Conservation (phyloP, 192 early-diverging fungal species). For the Umbelopsis isabellina region DNA sequence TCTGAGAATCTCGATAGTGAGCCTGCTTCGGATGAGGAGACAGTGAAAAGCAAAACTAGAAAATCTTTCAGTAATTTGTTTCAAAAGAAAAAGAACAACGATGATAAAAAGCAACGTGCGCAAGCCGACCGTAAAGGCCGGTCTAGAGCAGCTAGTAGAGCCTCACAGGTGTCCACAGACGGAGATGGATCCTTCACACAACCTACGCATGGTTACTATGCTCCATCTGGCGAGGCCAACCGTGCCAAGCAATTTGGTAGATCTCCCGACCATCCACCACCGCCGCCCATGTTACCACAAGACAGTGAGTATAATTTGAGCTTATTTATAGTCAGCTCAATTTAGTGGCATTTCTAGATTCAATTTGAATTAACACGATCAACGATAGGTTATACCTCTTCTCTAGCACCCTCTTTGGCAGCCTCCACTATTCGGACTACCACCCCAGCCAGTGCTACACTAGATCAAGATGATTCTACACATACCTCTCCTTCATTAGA, state of each 20-base stretch:
- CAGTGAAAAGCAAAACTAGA: background rate
- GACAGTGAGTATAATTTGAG: conserved; percentile 5
- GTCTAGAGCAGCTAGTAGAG: conserved; percentile 6
- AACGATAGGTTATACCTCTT: conserved; percentile 1
- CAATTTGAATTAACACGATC: background rate
- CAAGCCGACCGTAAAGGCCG: background rate
- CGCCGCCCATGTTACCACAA: background rate
- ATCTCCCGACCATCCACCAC: background rate
- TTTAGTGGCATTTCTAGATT: background rate
- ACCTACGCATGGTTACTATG: background rate
- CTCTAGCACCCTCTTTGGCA: background rate
- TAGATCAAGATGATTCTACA: background rate
- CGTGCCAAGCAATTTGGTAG: conserved; percentile 11
- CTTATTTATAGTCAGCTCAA: background rate
- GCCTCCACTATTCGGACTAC: background rate
- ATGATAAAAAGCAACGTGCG: background rate
- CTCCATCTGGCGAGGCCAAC: background rate
- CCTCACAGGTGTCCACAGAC: conserved; percentile 1
- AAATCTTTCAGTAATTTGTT: conserved; percentile 4
- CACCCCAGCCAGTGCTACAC: background rate
- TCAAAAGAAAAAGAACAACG: conserved; percentile 13
- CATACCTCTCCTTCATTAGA: conserved; percentile 4
- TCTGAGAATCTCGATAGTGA: conserved; percentile 8
- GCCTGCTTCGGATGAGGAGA: background rate
- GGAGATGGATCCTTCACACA: background rate